A percentile compares a stretch with the other conserved stretches of the same genome.
Conservation (phyloP, 2,329 filamentous ascomycete species). For the Aureobasidium subglaciale region DNA sequence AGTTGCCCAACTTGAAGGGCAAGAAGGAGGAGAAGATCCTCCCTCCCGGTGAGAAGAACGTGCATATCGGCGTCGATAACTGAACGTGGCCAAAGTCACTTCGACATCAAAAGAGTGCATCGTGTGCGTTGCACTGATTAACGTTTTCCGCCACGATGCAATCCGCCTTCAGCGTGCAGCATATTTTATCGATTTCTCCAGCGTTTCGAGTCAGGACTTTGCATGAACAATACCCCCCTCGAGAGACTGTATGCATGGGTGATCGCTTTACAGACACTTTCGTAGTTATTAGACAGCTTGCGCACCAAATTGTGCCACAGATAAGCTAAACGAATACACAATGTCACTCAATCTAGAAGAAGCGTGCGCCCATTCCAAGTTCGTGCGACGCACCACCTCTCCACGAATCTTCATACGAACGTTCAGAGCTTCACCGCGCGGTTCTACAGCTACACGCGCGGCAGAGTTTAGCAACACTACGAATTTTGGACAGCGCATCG, state of each 20-base stretch:
- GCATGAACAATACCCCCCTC: conserved; percentile 10
- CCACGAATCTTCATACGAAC: too few species aligned
- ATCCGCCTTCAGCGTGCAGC: conserved; percentile 6
- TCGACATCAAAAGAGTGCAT: background rate
- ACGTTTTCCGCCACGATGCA: conserved; percentile 13
- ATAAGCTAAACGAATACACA: too few species aligned
- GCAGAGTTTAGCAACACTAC: too few species aligned
- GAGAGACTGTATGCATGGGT: background rate
- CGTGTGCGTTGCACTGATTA: background rate
- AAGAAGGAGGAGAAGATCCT: conserved; percentile 50
- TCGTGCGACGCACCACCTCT: too few species aligned
- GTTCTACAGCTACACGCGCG: too few species aligned
- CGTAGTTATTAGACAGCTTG: background rate
- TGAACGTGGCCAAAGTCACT: conserved; percentile 25
- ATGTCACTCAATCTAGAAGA: too few species aligned
- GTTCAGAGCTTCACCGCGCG: too few species aligned
- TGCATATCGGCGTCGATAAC: conserved; percentile 54
- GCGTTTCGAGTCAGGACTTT: conserved; percentile 5
- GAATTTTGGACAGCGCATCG: too few species aligned
- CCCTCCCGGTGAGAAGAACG: conserved; percentile 53
- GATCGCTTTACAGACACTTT: background rate
- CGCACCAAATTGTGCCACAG: too few species aligned
- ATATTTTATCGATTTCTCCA: conserved; percentile 12
- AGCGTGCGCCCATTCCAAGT: too few species aligned
- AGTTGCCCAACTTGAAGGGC: conserved; percentile 65